Evolutionary conservation across 2,329 filamentous ascomycete species (phyloP).

Genomic region (Alternaria atra): DNA sequence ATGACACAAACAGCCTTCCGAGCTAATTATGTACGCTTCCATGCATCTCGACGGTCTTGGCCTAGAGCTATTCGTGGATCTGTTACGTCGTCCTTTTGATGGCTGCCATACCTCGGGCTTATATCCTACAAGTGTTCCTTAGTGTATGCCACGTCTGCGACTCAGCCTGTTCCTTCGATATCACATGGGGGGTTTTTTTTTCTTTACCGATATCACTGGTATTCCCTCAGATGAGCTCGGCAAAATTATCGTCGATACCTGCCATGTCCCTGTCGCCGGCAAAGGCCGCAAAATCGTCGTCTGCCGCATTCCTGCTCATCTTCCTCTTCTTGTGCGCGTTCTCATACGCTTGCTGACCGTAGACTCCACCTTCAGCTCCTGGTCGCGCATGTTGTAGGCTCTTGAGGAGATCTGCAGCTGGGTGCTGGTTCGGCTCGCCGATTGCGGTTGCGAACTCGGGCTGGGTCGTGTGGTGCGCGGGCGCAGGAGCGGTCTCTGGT

Average conservation of each 20-base stretch:
- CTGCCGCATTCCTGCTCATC: conserved; percentile 42
- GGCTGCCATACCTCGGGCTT: too few relatives aligned
- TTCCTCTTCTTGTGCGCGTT: conserved; percentile 50
- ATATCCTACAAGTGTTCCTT: too few relatives aligned
- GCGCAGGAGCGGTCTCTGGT: conserved; percentile 36
- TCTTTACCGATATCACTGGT: background rate
- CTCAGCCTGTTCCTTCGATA: too few relatives aligned
- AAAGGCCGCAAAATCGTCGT: conserved; percentile 52
- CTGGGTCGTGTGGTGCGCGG: conserved; percentile 26
- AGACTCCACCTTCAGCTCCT: conserved; percentile 32
- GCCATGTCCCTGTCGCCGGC: conserved; percentile 61
- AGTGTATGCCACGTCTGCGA: too few relatives aligned
- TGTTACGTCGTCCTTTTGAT: background rate
- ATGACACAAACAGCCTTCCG: background rate
- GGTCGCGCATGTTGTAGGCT: conserved; percentile 41
- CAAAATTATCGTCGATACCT: conserved; percentile 69
- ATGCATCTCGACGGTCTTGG: background rate
- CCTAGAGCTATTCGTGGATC: background rate
- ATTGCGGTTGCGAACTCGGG: conserved; percentile 36
- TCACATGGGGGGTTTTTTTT: too few relatives aligned
- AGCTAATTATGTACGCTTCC: background rate
- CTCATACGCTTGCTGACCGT: conserved; percentile 35
- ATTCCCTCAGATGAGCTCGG: conserved; percentile 57
- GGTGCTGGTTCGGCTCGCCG: conserved; percentile 26
- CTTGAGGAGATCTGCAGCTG: conserved; percentile 42